Evolutionary conservation across 805 yeast genomes (phyloP), one percentile per base, ranked within the genome.

Genomic region (Metschnikowia continentalis): DNA sequence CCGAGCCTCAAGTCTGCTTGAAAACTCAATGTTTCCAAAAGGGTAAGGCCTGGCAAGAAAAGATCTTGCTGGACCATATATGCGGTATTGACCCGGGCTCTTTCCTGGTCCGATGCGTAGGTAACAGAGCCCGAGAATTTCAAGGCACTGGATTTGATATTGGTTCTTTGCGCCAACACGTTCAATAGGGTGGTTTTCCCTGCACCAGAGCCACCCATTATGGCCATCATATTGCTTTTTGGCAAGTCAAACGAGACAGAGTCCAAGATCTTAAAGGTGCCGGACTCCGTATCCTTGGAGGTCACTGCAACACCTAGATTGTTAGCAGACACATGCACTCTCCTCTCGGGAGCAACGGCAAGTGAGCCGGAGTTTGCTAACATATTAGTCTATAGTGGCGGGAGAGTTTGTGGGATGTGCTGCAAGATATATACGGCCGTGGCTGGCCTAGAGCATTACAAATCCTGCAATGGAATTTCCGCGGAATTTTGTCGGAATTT

Each of bases 191-290:
- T 87, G 0, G 96, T 89, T 61, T 90, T 89, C 3, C 96, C 96
- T 3, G 90, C 82, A 0, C 96, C 96, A 0, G 91, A 85, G 0
- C 96, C 92, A 2, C 96, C 96, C 71, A 90, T 78, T 8, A 89
- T 86, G 5, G 95, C 95, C 66, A 89, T 75, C 36, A 90, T 66
- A 8, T 84, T 72, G 15, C 88, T 87, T 13, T 79, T 64, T 0
- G 80, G 78, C 10, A 87, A 71, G 46, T 81, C 82, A 53, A 87
- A 75, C 2, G 87, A 80, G 43, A 88, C 71, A 26, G 80, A 61
- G 49, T 72, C 63, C 26, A 73, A 55, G 26, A 73, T 70, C 13
- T 49, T 38, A n/a, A 44, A 14, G 10, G 49, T 6, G 17, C 55
- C 59, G 2, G 37, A 26, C 40, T 56, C 58, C 17, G 51, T 15